These are phyloP conservation scores for Erucastrum elatum DNA, from an alignment of 345 rosid species.

Conservation along the genomic window DNA sequence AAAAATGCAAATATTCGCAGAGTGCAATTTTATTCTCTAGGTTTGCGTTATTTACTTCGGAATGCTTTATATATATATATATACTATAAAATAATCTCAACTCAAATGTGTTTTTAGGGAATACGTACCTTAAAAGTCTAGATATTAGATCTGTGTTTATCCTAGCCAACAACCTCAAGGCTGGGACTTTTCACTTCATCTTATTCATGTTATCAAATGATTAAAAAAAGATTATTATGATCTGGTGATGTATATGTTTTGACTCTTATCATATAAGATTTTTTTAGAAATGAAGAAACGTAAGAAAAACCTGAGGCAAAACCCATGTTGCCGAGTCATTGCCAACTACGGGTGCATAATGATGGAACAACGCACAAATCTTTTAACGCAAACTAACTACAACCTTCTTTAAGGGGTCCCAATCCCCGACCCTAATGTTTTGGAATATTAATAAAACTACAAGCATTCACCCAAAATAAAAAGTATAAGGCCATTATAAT, in stretches of 20 bases:
- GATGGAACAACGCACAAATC: slow-evolving; percentile 35
- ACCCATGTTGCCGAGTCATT: slow-evolving; percentile 36
- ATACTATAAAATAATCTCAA: too few relatives aligned
- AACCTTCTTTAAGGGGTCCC: slow-evolving; percentile 34
- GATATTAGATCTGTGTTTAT: background rate
- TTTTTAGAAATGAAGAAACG: background rate
- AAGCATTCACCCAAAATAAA: slow-evolving; percentile 1
- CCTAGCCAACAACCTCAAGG: background rate
- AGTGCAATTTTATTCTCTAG: slow-evolving; percentile 3
- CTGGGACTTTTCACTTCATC: background rate
- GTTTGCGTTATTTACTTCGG: slow-evolving; percentile 18
- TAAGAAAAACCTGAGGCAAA: slow-evolving; percentile 17
- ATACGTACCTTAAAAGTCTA: background rate
- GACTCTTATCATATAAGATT: slow-evolving; percentile 4
- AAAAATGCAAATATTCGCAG: background rate
- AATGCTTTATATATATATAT: background rate
- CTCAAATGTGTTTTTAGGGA: background rate
- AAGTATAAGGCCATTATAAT: slow-evolving; percentile 10
- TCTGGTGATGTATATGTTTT: slow-evolving; percentile 10
- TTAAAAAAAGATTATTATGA: slow-evolving; percentile 1
- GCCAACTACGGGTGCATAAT: slow-evolving; percentile 38
- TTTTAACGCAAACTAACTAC: slow-evolving; percentile 32
- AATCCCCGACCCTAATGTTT: slow-evolving; percentile 33
- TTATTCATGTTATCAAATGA: background rate
- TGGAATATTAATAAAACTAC: slow-evolving; percentile 29